Conservation (phyloP, 2,329 filamentous ascomycete species). For the Microdochium trichocladiopsis region DNA sequence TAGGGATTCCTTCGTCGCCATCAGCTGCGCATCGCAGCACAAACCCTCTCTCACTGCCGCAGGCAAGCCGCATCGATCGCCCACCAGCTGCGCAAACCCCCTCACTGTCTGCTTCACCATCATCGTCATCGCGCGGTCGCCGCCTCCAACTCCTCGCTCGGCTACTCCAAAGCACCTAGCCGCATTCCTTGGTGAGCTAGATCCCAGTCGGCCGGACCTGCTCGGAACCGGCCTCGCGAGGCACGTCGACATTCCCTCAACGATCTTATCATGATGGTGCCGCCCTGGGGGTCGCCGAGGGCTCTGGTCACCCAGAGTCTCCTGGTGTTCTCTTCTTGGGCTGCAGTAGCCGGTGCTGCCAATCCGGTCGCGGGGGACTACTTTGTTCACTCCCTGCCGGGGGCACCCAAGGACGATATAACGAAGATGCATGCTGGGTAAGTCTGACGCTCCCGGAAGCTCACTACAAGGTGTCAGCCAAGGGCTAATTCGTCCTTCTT, state of each 20-base stretch:
- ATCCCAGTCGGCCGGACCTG: background rate
- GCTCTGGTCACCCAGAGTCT: slow-evolving; percentile 16
- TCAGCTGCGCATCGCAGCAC: too few species aligned
- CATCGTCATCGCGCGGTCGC: too few species aligned
- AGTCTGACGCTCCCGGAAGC: slow-evolving; percentile 24
- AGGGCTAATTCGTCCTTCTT: background rate
- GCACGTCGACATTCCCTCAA: background rate
- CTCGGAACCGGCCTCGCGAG: background rate
- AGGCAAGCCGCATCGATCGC: too few species aligned
- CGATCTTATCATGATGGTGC: slow-evolving; percentile 13
- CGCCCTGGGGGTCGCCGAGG: slow-evolving; percentile 11
- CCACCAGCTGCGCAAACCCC: too few species aligned
- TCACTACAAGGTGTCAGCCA: background rate
- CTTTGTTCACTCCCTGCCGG: slow-evolving; percentile 79
- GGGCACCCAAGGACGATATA: slow-evolving; percentile 68
- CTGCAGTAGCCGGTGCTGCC: slow-evolving; percentile 27
- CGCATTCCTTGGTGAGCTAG: too few species aligned
- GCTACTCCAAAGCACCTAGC: too few species aligned
- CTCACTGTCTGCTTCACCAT: too few species aligned
- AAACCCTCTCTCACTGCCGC: too few species aligned
- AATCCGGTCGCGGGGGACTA: slow-evolving; percentile 69
- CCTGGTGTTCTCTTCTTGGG: slow-evolving; percentile 35
- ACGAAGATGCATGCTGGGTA: slow-evolving; percentile 99
- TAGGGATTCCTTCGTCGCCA: too few species aligned
- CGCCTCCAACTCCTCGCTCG: too few species aligned